Base-by-base conservation (phyloP, 805 yeast species). In the Candida pseudoglaebosa region DNA sequence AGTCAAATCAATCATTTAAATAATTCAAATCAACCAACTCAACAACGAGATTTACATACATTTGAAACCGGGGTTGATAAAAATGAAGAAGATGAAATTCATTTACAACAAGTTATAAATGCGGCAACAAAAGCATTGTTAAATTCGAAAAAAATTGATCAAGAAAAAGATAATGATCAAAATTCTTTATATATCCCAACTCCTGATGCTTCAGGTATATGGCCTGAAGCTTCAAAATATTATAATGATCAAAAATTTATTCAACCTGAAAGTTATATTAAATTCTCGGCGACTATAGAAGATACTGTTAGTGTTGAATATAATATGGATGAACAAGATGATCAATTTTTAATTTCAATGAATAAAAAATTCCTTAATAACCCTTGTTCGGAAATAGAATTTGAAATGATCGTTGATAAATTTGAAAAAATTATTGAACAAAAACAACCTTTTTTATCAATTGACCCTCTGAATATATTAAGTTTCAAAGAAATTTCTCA, bases 11-110 rank as follows among this genome's bases (percentile, higher is more conserved):
- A 65, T 47, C 74, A 68, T 46, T 53, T 68, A 29, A 65, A 55
- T 43, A 35, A 42, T 17, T 40, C 57, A 7, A 53, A 52, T 31
- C 76, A 80, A 18, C 85, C 79, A 39, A 84, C 78, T 42, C 84
- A 81, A 50, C 95, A 84, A 58, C 78, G 98, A 31, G 96, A 91
- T 46, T 64, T 86, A 21, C 88, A 87, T 52, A 87, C 88, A 44
- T 77, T 93, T 32, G 99, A 93, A 53, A 91, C 98, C 5, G 99
- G 99, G 63, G 99, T 93, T 30, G 99, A 93, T 55, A 93, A 93
- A 59, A 88, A 85, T 49, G 99, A 93, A 62, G 99, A 93, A 62
- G 95, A 88, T 51, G 99, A 93, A 61, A 93, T 86, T 30, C 99
- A 93, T 75, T 71, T 93, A 45, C 95, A 91, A 59, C 87, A 84